phyloP scores from a whole-genome alignment of 2,329 filamentous ascomycete species.

The Diplocarpon mali region DNA sequence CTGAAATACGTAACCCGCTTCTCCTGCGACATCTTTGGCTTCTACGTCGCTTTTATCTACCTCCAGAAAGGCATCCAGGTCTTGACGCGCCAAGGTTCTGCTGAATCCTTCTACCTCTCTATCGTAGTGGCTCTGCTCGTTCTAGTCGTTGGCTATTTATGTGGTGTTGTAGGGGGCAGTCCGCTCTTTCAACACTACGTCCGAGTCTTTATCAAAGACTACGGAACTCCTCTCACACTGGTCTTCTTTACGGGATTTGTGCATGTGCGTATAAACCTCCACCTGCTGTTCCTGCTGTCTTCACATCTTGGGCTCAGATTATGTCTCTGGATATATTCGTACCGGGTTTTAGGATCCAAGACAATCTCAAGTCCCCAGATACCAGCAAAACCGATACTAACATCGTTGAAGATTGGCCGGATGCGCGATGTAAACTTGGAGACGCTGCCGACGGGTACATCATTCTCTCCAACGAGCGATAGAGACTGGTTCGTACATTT shows the following conservation, averaged over 20 bases:
- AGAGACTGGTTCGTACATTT: slow-evolving; percentile 71
- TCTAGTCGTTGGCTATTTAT: slow-evolving; percentile 64
- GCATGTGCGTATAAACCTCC: slow-evolving; percentile 31
- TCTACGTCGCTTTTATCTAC: slow-evolving; percentile 88
- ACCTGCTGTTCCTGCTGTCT: too few relatives aligned
- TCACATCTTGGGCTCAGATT: too few relatives aligned
- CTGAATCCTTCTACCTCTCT: slow-evolving; percentile 63
- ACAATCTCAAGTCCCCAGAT: too few relatives aligned
- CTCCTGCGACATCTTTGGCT: slow-evolving; percentile 87
- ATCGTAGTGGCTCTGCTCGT: slow-evolving; percentile 68
- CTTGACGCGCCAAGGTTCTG: slow-evolving; percentile 59
- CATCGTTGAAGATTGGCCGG: slow-evolving; percentile 45
- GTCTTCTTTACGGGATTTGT: slow-evolving; percentile 88
- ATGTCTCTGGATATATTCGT: too few relatives aligned
- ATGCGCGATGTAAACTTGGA: slow-evolving; percentile 63
- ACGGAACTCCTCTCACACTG: slow-evolving; percentile 72
- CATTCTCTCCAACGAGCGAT: slow-evolving; percentile 68
- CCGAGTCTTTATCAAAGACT: slow-evolving; percentile 78
- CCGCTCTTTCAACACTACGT: slow-evolving; percentile 64
- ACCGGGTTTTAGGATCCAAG: too few relatives aligned
- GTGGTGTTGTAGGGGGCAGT: slow-evolving; percentile 59
- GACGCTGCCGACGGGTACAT: slow-evolving; percentile 61
- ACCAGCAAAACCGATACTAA: too few relatives aligned
- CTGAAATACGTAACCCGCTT: slow-evolving; percentile 86
- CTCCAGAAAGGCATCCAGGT: slow-evolving; percentile 86